Evolutionary conservation across 164 flowering plant genomes (phyloP), one percentile per base, ranked within the genome.

Genomic region (Nymphaea thermarum): DNA sequence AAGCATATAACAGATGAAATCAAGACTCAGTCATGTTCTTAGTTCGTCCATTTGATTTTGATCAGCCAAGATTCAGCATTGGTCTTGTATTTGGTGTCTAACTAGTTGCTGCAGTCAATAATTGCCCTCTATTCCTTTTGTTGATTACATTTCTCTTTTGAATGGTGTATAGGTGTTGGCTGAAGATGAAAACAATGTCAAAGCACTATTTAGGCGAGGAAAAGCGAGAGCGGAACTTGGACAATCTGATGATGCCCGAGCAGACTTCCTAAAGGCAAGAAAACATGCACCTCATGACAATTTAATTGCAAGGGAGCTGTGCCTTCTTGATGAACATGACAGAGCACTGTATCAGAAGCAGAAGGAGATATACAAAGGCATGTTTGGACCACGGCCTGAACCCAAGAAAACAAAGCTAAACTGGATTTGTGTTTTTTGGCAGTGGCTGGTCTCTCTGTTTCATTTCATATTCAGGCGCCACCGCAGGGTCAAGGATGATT

Each of bases 161-260:
- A 25, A 25, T 25, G 36, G 36, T 25, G 36, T 25, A 25, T 78
- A 94, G 99, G 98, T 90, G 12, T 74, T 91, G 72, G 76, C 82
- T 1, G 98, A 91, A 79, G 98, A 94, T 67, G 92, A 91, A 71
- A 84, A 85, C 76, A 94, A 94, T 74, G 86, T 74, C 6, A 94
- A 94, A 77, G 99, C 98, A 62, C 71, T 94, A 63, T 94, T 87
- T 70, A 82, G 99, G 71, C 82, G 99, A 74, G 99, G 99, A 51
- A 94, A 94, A 74, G 98, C 99, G n/a, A 86, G 84, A 77, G 87
- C 98, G 64, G 96, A 85, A 75, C 99, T 94, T 14, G 96, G 99
- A 64, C 98, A 90, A 74, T 87, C 90, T 43, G 99, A 94, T 68
- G 85, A 92, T 59, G 98, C 98, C 6, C 76, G 91, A 70, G 96